These are phyloP conservation scores for Pittosporum tobira DNA, from an alignment of 129 eudicot genomes.

Conservation along the genomic window DNA sequence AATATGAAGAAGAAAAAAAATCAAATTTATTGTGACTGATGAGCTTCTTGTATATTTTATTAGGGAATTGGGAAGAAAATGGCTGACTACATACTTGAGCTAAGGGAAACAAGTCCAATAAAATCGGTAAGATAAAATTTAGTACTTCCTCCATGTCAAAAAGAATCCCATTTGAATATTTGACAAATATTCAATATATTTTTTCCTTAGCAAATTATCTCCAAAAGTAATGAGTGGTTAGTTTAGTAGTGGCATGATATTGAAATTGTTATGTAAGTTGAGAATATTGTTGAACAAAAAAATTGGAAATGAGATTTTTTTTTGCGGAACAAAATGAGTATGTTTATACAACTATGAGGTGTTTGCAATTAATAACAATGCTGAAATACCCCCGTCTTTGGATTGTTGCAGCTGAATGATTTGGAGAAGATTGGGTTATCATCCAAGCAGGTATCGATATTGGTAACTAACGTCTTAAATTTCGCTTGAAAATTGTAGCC, in stretches of 20 bases:
- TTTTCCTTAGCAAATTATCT: too few relatives aligned
- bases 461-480: not conserved
- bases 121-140: conserved; percentile 52
- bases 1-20: too few relatives aligned
- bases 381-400: not conserved
- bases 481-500: not conserved
- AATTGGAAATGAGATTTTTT: too few relatives aligned
- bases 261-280: too few relatives aligned
- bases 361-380: conserved; percentile 1
- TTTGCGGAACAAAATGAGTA: too few relatives aligned
- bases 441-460: conserved; percentile 61
- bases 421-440: conserved; percentile 90
- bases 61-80: conserved; percentile 89
- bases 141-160: too few relatives aligned
- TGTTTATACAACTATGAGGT: not conserved
- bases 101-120: conserved; percentile 70
- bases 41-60: conserved; percentile 3
- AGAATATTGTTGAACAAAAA: too few relatives aligned
- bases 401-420: conserved; percentile 59
- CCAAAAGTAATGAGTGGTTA: too few relatives aligned
- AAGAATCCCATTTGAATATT: too few relatives aligned
- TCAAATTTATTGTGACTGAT: too few relatives aligned
- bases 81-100: conserved; percentile 74
- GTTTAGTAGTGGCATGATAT: too few relatives aligned
- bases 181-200: too few relatives aligned